Percentiles rank a stretch among this genome's conserved stretches.
These are phyloP conservation scores for Chenopodium album DNA, from an alignment of 148 eudicot genomes.

Conservation along the genomic window DNA sequence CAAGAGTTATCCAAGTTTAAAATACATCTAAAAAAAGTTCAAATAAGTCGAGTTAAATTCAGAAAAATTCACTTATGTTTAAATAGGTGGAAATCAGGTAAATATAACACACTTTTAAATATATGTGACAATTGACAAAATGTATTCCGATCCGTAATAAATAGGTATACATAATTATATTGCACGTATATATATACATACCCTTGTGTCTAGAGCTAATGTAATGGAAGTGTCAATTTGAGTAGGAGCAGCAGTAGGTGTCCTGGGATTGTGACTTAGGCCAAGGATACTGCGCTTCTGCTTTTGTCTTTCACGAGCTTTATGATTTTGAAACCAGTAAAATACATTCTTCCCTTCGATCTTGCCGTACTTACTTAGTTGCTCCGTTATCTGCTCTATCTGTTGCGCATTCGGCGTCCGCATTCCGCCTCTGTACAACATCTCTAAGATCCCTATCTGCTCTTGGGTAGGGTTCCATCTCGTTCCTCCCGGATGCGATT, in stretches of 20 bases:
- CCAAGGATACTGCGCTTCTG: constrained; percentile 67
- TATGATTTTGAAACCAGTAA: constrained; percentile 96
- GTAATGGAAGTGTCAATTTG: constrained; percentile 15
- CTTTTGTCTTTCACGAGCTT: constrained; percentile 95
- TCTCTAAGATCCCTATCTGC: constrained; percentile 80
- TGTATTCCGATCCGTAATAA: too few relatives aligned
- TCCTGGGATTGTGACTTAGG: constrained; percentile 34
- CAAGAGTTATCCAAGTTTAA: too few relatives aligned
- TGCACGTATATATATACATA: constrained; percentile 12
- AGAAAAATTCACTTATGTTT: too few relatives aligned
- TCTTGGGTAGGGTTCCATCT: constrained; percentile 95
- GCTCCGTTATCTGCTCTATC: constrained; percentile 78
- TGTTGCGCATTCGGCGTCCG: constrained; percentile 92
- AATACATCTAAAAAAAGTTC: too few relatives aligned
- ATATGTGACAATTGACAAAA: too few relatives aligned
- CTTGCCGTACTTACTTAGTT: constrained; percentile 69
- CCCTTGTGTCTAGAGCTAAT: constrained; percentile 44
- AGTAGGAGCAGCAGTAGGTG: constrained; percentile 20
- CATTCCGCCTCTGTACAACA: constrained; percentile 81
- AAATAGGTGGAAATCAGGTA: too few relatives aligned
- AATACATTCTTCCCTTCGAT: constrained; percentile 97
- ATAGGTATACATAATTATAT: too few relatives aligned
- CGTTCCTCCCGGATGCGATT: constrained; percentile 80
- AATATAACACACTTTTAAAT: too few relatives aligned
- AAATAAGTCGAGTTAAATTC: too few relatives aligned